phyloP scores from a whole-genome alignment of 2,329 filamentous ascomycete genomes.

The Cercospora nicotianae region DNA sequence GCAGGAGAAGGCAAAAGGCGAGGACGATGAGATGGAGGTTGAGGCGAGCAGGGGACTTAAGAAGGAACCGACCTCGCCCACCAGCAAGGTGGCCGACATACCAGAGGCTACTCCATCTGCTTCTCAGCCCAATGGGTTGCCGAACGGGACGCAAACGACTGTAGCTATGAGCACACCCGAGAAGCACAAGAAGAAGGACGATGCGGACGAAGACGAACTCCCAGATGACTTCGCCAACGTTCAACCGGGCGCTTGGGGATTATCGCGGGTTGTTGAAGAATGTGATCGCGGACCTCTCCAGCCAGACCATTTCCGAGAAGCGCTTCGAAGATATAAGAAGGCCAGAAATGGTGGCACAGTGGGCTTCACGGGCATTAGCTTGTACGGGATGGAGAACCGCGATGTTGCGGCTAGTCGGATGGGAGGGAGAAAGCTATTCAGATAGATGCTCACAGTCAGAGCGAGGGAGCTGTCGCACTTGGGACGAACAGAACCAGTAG shows the following conservation, averaged over 20 bases:
- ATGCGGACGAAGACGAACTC: constrained; percentile 12
- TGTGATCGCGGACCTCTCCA: constrained; percentile 59
- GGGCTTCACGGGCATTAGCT: constrained; percentile 52
- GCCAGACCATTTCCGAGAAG: constrained; percentile 74
- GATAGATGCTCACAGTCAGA: constrained; percentile 29
- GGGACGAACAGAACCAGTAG: background rate
- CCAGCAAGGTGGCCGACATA: constrained; percentile 11
- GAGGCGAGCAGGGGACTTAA: constrained; percentile 13
- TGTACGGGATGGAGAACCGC: constrained; percentile 49
- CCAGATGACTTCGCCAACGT: constrained; percentile 23
- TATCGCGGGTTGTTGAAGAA: constrained; percentile 34
- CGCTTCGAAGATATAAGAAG: constrained; percentile 66
- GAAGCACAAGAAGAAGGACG: constrained; percentile 8
- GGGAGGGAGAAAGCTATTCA: constrained; percentile 49
- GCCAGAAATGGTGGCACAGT: constrained; percentile 62
- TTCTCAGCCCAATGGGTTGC: constrained; percentile 10
- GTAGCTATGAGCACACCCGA: constrained; percentile 15
- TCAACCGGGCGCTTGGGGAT: constrained; percentile 31
- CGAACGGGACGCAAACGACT: constrained; percentile 15
- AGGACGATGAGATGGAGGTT: constrained; percentile 5
- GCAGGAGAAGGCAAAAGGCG: background rate
- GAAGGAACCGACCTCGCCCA: constrained; percentile 10
- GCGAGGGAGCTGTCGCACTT: background rate
- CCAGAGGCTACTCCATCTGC: constrained; percentile 4
- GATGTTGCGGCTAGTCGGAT: constrained; percentile 43